Base-by-base conservation (phyloP, 2,329 filamentous ascomycete species). In the Blastomyces parvus region DNA sequence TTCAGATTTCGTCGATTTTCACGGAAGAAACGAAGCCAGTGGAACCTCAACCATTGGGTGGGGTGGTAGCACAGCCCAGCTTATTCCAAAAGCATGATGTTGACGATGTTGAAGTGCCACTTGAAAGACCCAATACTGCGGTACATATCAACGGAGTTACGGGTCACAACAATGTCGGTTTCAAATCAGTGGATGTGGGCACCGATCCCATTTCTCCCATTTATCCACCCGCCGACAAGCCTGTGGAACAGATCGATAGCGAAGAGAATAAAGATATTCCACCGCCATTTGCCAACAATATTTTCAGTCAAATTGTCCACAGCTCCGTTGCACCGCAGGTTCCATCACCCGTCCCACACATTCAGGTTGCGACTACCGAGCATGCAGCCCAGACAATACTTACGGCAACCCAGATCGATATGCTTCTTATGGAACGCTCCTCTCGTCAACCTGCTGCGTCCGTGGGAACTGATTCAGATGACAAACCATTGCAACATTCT, bases 341-440 rank as follows among this genome's bases (percentile, higher is more conserved):
- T 14, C 40, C 14, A 61, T 33, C 38, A n/a, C 25, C 40, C 19
- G 42, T n/a, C 27, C 27, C 64, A 58, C 42, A 55, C n/a, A 52
- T 64, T 69, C 73, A 72, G 27, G 66, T 77, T 50, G 74, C 77
- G 62, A 88, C 82, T 65, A 78, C 81, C 25, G 90, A 96, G 69
- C 87, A 88, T 67, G 84, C 87, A 61, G 88, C 89, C 17, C 93
- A 97, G 76, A 97, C 92, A 30, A 82, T 88, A 48, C 80, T 97
- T 38, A 95, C 91, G n/a, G 84, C 89, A 0, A 84, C 88, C 59
- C 86, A 88, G 63, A 90, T 96, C 66, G 91, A 96, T 68, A 83
- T 85, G 62, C 81, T 96, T 70, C 77, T 95, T 63, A 82, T 83
- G 67, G 80, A 82, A 62, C 85, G 84, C 68, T 61, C 53, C 62